phyloP scores from a whole-genome alignment of 1,139 yeast species.

The Kluyveromyces sp. region DNA sequence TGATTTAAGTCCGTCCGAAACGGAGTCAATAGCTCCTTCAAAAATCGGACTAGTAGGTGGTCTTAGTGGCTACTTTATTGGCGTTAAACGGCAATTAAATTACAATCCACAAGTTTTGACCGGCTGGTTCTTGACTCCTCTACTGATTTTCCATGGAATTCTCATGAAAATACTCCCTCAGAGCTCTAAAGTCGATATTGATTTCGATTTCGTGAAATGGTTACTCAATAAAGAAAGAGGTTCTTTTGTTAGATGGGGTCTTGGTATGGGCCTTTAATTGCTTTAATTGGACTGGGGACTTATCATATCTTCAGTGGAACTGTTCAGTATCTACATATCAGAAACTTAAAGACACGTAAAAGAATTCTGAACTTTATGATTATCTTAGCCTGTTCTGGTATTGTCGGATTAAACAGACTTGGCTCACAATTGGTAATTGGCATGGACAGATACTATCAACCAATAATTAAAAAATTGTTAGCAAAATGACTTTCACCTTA shows the following conservation, averaged over 20 bases:
- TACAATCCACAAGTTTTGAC: slow-evolving; percentile 19
- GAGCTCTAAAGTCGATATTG: slow-evolving; percentile 11
- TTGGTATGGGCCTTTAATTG: slow-evolving; percentile 16
- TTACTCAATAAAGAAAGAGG: slow-evolving; percentile 14
- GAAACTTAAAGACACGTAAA: slow-evolving; percentile 13
- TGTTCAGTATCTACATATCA: slow-evolving; percentile 15
- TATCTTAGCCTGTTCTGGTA: slow-evolving; percentile 12
- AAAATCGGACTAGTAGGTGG: slow-evolving; percentile 22
- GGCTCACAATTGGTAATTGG: slow-evolving; percentile 1
- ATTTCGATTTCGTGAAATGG: slow-evolving; percentile 21
- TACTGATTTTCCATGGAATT: slow-evolving; percentile 17
- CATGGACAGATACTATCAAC: slow-evolving; percentile 3
- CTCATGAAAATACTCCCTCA: slow-evolving; percentile 19
- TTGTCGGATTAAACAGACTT: slow-evolving; percentile 16
- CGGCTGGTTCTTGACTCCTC: slow-evolving; percentile 18
- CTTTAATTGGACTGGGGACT: slow-evolving; percentile 17
- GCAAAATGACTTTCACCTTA: neutral
- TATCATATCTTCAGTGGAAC: slow-evolving; percentile 22
- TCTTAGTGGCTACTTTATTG: slow-evolving; percentile 20
- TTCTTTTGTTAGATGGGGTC: slow-evolving; percentile 14
- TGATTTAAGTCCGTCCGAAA: slow-evolving; percentile 4
- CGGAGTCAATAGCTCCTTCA: slow-evolving; percentile 14
- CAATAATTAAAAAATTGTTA: neutral
- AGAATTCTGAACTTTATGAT: slow-evolving; percentile 15
- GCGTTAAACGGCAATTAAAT: slow-evolving; percentile 13